Percentiles rank a stretch among this genome's conserved stretches.
phyloP scores from a whole-genome alignment of 106 monocot genomes.

The Phalaenopsis equestris region DNA sequence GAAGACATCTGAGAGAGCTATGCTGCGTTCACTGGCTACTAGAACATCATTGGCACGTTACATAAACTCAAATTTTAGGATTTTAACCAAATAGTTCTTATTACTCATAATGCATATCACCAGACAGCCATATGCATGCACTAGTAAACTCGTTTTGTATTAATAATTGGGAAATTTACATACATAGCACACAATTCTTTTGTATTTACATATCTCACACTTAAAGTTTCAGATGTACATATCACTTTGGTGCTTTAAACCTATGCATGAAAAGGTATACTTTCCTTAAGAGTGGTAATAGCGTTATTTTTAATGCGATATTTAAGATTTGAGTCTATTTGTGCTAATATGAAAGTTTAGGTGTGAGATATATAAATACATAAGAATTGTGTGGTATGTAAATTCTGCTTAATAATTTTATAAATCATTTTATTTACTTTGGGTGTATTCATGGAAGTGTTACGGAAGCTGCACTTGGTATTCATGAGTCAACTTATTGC shows the following conservation, averaged over 20 bases:
- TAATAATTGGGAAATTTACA: no score
- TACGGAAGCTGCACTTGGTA: background rate
- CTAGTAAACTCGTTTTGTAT: background rate
- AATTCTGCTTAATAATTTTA: background rate
- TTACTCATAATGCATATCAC: background rate
- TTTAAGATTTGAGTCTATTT: no score
- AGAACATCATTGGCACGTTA: conserved; percentile 18
- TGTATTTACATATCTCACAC: no score
- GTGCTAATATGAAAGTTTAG: no score
- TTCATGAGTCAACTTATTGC: background rate
- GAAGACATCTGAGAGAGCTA: conserved; percentile 45
- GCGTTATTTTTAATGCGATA: no score
- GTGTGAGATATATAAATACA: no score
- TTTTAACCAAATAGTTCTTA: background rate
- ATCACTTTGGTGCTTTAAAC: no score
- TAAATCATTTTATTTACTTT: background rate
- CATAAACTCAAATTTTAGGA: background rate
- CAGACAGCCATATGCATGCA: background rate
- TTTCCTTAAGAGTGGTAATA: no score
- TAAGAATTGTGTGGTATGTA: no score
- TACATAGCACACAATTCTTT: no score
- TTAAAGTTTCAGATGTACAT: no score
- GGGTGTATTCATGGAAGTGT: background rate
- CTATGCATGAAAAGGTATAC: no score
- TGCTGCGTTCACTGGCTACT: conserved; percentile 14